Evolutionary conservation across 768 basidiomycete genomes (phyloP).

Genomic region (Polyporus arcularius): DNA sequence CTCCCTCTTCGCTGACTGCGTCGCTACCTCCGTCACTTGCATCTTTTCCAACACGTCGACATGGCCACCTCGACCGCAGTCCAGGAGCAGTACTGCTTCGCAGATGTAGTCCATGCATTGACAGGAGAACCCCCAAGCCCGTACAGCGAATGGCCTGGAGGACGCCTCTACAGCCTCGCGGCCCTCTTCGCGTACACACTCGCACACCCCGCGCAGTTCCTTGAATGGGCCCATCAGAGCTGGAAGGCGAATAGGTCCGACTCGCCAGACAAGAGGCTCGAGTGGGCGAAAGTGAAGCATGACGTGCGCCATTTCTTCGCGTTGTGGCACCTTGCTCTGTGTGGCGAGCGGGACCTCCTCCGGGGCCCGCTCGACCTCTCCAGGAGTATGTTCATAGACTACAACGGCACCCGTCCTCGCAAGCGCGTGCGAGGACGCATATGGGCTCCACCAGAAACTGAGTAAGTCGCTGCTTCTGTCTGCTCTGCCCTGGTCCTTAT

Average conservation of each 20-base stretch:
- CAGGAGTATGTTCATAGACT: too few relatives aligned
- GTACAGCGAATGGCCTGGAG: neutral
- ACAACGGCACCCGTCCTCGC: too few relatives aligned
- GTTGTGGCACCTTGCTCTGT: too few relatives aligned
- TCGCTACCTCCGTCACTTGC: too few relatives aligned
- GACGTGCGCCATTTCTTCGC: neutral
- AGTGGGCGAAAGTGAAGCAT: neutral
- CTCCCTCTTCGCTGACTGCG: too few relatives aligned
- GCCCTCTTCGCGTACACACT: constrained; percentile 1
- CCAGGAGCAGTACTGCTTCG: neutral
- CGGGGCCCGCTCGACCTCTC: too few relatives aligned
- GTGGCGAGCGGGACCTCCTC: too few relatives aligned
- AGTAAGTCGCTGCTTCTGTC: neutral
- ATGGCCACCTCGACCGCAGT: neutral
- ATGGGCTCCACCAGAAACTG: neutral
- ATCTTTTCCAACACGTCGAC: too few relatives aligned
- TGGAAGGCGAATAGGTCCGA: neutral
- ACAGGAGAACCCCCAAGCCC: neutral
- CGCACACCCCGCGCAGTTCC: neutral
- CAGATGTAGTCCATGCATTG: neutral
- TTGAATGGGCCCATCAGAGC: neutral
- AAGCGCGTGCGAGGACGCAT: too few relatives aligned
- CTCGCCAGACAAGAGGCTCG: neutral
- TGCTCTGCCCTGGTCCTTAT: too few relatives aligned
- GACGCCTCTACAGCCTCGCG: neutral